These are phyloP conservation scores for Yamagishiella unicocca DNA, from an alignment of 139 green algal genomes.

Conservation along the genomic window DNA sequence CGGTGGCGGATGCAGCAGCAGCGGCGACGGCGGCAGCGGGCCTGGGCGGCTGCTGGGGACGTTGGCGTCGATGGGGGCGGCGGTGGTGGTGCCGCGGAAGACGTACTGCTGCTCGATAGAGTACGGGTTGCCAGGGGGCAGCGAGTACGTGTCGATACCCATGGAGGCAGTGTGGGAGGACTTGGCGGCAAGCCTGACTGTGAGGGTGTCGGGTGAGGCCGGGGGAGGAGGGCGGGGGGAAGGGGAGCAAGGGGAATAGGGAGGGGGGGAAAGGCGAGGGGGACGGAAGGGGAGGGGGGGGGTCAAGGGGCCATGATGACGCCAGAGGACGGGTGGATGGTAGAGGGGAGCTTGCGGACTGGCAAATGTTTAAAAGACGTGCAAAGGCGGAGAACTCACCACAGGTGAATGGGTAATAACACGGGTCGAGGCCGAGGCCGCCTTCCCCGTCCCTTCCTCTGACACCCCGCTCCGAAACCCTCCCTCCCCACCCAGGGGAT, in stretches of 20 bases:
- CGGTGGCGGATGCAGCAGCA: background rate
- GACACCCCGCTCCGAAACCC: background rate
- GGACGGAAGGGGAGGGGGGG: too few relatives aligned
- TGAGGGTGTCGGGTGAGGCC: slow-evolving; percentile 47
- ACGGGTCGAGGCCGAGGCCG: too few relatives aligned
- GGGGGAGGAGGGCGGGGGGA: background rate
- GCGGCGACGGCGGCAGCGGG: background rate
- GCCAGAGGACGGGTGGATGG: too few relatives aligned
- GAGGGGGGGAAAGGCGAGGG: too few relatives aligned
- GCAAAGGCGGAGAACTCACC: too few relatives aligned
- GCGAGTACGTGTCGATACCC: slow-evolving; percentile 47
- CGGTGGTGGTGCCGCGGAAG: background rate
- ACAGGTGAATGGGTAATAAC: too few relatives aligned
- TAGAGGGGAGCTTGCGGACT: too few relatives aligned
- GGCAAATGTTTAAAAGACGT: too few relatives aligned
- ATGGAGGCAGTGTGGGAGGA: slow-evolving; percentile 56
- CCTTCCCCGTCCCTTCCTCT: too few relatives aligned
- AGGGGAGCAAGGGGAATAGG: too few relatives aligned
- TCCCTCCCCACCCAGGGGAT: slow-evolving; percentile 28
- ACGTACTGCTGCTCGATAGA: slow-evolving; percentile 44
- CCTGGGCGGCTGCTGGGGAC: background rate
- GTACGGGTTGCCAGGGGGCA: slow-evolving; percentile 49
- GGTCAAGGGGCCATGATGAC: too few relatives aligned
- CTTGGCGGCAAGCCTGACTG: slow-evolving; percentile 30
- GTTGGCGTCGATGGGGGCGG: too few relatives aligned